phyloP scores from a whole-genome alignment of 2,329 filamentous ascomycete genomes.

The Colletotrichum agaves region DNA sequence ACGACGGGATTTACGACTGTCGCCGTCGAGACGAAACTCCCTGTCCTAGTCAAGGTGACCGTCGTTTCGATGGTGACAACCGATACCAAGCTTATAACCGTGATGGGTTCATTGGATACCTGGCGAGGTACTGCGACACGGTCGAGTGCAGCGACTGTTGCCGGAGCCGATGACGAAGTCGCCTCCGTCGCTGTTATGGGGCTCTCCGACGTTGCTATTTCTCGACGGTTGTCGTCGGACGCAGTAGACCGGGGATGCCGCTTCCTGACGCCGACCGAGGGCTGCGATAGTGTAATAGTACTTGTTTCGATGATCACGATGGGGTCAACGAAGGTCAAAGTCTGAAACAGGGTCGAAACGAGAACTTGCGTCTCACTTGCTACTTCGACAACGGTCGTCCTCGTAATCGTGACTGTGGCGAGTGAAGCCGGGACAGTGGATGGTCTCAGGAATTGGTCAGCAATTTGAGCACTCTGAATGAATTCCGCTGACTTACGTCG shows the following conservation, averaged over 20 bases:
- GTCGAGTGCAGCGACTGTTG: not conserved
- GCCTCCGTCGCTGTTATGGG: not conserved
- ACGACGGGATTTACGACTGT: constrained; percentile 31
- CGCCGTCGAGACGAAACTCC: constrained; percentile 23
- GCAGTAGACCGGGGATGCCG: not conserved
- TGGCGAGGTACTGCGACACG: not conserved
- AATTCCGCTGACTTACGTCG: not conserved
- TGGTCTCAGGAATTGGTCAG: not conserved
- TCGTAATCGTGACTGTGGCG: constrained; percentile 28
- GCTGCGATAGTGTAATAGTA: constrained; percentile 40
- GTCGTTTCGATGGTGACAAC: constrained; percentile 27
- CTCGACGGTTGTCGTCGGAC: not conserved
- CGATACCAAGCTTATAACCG: not conserved
- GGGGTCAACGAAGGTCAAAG: constrained; percentile 43
- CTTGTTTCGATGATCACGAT: constrained; percentile 41
- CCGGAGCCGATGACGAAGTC: not conserved
- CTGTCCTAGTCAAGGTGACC: constrained; percentile 26
- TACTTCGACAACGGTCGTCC: constrained; percentile 39
- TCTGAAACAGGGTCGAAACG: constrained; percentile 39
- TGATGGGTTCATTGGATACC: not conserved
- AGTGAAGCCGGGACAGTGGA: not conserved
- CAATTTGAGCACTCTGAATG: not conserved
- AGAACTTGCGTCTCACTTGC: constrained; percentile 36
- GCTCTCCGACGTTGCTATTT: not conserved
- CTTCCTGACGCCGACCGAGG: constrained; percentile 30